Base-by-base conservation (phyloP, 345 rosid genomes). In the Arabis hirsuta region DNA sequence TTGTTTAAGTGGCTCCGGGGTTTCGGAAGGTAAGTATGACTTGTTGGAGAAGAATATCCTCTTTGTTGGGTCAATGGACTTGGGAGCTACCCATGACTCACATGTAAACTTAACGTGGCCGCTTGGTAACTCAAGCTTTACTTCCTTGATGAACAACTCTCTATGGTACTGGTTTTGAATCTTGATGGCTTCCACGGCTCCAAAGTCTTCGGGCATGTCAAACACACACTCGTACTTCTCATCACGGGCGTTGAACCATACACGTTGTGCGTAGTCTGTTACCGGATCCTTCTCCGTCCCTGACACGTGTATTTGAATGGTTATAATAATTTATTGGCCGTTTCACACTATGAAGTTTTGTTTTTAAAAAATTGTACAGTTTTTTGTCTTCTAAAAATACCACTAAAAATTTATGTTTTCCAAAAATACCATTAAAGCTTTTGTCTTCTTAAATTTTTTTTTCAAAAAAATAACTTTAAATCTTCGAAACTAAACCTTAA, bases 81-180 rank as follows among this genome's bases (percentile, higher is more conserved):
- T 90, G 26, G 92, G 79, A 27, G 79, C 75, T 46, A 92, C 78
- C 95, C 95, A 92, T 0, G 95, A 92, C 6, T 72, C 38, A 66
- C 95, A 88, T 5, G 72, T 46, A 4, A 92, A 41, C 64, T 12
- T 77, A 12, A 90, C 45, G 0, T 80, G 31, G 31, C 84, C 89
- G 8, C 12, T 3, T 3, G 95, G 92, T 51, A 77, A 51, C 7
- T 83, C 73, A 36, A 92, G 80, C 26, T 66, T 71, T 4, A 92
- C 75, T 7, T 82, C 81, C 46, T 67, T 64, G 29, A 92, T 5
- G 66, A 16, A 78, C 80, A 90, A 86, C 82, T 92, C 98, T 52
- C 65, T 79, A 45, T 81, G 88, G 77, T 90, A 90, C 71, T 88
- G 88, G 62, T 92, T 92, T 76, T 88, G 92, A 14, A 92, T 78